Evolutionary conservation across 129 eudicot species (phyloP), one percentile per base, ranked within the genome.

Genomic region (Escallonia rubra): DNA sequence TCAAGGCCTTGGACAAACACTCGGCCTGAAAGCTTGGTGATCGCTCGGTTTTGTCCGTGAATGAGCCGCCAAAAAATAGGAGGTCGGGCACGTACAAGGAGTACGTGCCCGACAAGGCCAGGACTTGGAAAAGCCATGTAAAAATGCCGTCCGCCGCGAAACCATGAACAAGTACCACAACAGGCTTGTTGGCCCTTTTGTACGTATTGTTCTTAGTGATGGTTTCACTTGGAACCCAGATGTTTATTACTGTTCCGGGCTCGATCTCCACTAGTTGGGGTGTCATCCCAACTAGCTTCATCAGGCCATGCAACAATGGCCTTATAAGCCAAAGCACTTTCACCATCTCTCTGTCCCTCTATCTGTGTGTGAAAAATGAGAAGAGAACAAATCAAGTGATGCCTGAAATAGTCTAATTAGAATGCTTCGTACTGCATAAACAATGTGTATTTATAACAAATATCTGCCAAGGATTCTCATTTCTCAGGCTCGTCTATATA

Each of bases 1-100:
- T 68, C 66, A 84, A 52, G 12, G 86, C 90, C 51, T 73, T 68
- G 1, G 84, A 82, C 64, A 84, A 43, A 56, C 83, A 87, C 51
- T 87, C 82, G 0, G 84, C 95, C 43, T 84, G 88, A 66, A 87
- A 87, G 14, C 15, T 14, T 2, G 83, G 44, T 0, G 87, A 62
- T 9, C 86, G 67, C 38, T 87, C 78, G 0, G 65, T 40, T 46
- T 59, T 69, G 15, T 72, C 51, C 8, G 87, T 83, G 82, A 41
- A 34, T 38, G 89, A 87, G 40, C 77, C 72, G 10, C 94, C 94
- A 12, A 86, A 86, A 80, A 83, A 83, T 38, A 86, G 63, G 11
- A 86, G 68, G 67, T 87, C 95, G 5, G 95, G 95, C 43, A 87
- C 85, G 65, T 83, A 80, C 38, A 83, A 69, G 1, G 74, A 49